Conservation (phyloP, 495 filamentous ascomycete genomes). For the Trichoderma asperelloides region DNA sequence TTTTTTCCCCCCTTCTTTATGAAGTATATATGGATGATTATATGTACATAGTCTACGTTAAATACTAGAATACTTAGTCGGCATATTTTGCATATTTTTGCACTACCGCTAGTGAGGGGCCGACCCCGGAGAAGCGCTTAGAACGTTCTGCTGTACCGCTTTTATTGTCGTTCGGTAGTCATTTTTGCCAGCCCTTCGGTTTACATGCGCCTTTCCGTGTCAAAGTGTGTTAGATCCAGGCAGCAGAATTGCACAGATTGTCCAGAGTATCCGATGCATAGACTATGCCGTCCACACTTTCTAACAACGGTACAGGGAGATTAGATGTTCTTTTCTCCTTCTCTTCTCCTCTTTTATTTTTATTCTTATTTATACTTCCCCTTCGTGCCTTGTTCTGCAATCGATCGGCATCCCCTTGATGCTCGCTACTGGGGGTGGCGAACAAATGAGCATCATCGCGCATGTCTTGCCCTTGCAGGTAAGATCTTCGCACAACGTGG, state of each 20-base stretch:
- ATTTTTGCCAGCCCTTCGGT: not conserved
- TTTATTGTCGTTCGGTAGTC: not conserved
- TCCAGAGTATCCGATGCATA: too few relatives aligned
- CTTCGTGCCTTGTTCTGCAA: too few relatives aligned
- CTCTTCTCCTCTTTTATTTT: too few relatives aligned
- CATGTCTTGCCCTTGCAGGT: not conserved
- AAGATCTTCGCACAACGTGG: not conserved
- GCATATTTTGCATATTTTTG: not conserved
- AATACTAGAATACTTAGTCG: too few relatives aligned
- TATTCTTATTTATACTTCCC: too few relatives aligned
- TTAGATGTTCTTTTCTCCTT: not conserved
- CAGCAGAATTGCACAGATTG: not conserved
- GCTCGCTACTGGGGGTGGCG: not conserved
- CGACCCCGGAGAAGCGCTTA: not conserved
- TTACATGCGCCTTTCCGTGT: not conserved
- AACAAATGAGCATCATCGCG: not conserved
- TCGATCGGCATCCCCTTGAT: too few relatives aligned
- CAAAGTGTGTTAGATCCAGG: not conserved
- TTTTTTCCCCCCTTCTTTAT: too few relatives aligned
- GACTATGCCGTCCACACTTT: too few relatives aligned
- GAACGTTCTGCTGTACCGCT: not conserved
- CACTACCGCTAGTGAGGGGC: not conserved
- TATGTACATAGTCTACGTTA: too few relatives aligned
- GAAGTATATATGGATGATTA: too few relatives aligned
- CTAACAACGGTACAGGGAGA: not conserved